Base-by-base conservation (phyloP, 176 grass and related monocot genomes). In the Secale cereale region DNA sequence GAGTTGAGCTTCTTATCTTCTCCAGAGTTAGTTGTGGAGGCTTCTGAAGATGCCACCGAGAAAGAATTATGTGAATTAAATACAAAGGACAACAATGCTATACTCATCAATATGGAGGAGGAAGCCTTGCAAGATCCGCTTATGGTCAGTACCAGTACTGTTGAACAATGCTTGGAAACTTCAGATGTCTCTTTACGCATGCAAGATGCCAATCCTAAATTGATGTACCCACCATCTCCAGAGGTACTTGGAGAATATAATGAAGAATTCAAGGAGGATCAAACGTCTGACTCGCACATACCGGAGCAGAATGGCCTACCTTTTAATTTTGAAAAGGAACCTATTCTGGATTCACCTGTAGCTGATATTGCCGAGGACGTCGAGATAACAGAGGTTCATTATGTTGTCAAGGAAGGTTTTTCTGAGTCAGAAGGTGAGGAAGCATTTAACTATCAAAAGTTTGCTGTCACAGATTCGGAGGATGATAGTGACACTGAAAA, bases 1-100 rank as follows among this genome's bases (percentile, higher is more conserved):
- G 59, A 65, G 77, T 61, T 61, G 56, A 87, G 45, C 33, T 76
- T 82, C 45, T 76, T 65, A 41, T 74, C 68, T 37, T 66, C 70
- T 77, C 33, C 79, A 61, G 46, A 77, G 32, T 59, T 87, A 27
- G 36, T 14, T 26, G 36, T 64, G 77, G 60, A 43, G 19, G 30
- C 22, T 26, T 22, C 22, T 69, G 27, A 67, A 20, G 79, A 65
- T 66, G 9, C 8, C 16, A 65, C 1, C 19, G 41, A 67, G 41
- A 69, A 71, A 70, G 45, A 82, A 82, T 70, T n/a, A 33, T 71
- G 20, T 70, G 30, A 25, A 50, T 26, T 71, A 8, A 16, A 71
- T 0, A 26, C 8, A 48, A 13, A 45, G 59, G 78, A 82, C 48
- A 46, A 70, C 5, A 69, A 57, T 59, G 22, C 22, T 69, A 7